Base-by-base conservation (phyloP, 2,329 filamentous ascomycete genomes). In the Fusarium proliferatum region DNA sequence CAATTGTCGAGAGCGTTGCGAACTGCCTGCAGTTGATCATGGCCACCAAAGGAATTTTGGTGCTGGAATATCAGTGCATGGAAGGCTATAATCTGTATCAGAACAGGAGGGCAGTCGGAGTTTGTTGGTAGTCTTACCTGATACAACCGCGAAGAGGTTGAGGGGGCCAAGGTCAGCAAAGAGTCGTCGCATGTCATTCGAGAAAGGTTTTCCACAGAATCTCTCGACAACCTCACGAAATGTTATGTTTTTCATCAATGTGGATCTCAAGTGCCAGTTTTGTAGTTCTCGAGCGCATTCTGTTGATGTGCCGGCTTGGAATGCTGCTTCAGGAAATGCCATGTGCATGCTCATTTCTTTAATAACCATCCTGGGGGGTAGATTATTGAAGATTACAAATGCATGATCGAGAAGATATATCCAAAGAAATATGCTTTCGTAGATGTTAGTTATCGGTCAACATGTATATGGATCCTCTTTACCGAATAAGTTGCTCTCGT, bases 391-490 rank as follows among this genome's bases (percentile, higher is more conserved):
- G 8, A 64, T 62, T 1, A 62, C 57, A 2, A 64, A 64, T 3
- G 57, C 57, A 7, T 64, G 61, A 1, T 64, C 57, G 0, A 62
- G 43, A 5, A 64, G 23, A 38, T 62, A 62, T 8, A 43, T 51
- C 57, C 61, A 64, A 0, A 64, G 43, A 33, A 64, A 49, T 3
- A 30, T 34, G 1, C 61, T 64, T 15, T 4, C 3, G 2, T 3
- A 3, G 2, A 19, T 9, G 23, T 64, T 1, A 63, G 42, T 5
- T 9, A 39, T 4, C 6, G 4, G 5, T 8, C 15, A 10, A 8
- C 1, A 26, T 1, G 2, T 7, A 15, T 6, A 6, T 0, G 6
- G 2, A 28, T 2, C 2, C 6, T 3, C 3, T 2, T 0, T 13
- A 62, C 57, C 57, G 58, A 13, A 64, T 64, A 2, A 64, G 61